Evolutionary conservation across 1,284 basidiomycete genomes (phyloP).

Genomic region (Prillingera fragicola): DNA sequence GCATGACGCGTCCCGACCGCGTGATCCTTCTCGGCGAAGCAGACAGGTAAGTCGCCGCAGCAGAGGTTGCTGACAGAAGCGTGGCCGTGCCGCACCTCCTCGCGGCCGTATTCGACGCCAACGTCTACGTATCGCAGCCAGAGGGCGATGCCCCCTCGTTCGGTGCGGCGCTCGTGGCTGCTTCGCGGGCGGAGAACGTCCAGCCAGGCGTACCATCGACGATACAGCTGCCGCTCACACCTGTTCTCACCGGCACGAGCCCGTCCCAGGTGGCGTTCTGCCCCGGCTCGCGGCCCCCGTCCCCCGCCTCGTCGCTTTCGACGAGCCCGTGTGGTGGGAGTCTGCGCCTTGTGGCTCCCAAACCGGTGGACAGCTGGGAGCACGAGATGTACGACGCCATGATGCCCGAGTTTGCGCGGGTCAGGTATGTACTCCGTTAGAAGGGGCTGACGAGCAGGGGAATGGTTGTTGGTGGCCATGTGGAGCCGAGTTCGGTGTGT

Average conservation of each 20-base stretch:
- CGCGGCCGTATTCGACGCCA: slow-evolving; percentile 4
- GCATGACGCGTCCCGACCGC: neutral
- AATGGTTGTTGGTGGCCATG: too few relatives aligned
- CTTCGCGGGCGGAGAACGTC: too few relatives aligned
- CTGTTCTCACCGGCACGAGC: neutral
- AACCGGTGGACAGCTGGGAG: slow-evolving; percentile 7
- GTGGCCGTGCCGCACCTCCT: slow-evolving; percentile 7
- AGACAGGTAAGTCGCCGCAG: neutral
- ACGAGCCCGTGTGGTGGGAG: neutral
- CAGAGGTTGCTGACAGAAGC: neutral
- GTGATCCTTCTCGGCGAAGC: slow-evolving; percentile 5
- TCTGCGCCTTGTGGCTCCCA: neutral
- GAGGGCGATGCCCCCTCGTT: neutral
- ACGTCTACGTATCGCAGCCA: neutral
- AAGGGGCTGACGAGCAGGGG: neutral
- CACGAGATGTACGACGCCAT: slow-evolving; percentile 7
- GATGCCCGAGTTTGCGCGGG: slow-evolving; percentile 6
- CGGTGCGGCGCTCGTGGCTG: neutral
- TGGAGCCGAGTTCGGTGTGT: too few relatives aligned
- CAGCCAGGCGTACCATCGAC: neutral
- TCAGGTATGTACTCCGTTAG: slow-evolving; percentile 7
- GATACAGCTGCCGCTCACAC: neutral
- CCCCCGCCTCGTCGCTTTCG: neutral
- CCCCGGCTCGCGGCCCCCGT: neutral
- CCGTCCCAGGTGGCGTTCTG: neutral